These are phyloP conservation scores for Fusarium coffeatum DNA, from an alignment of 2,329 filamentous ascomycete genomes.

Conservation along the genomic window DNA sequence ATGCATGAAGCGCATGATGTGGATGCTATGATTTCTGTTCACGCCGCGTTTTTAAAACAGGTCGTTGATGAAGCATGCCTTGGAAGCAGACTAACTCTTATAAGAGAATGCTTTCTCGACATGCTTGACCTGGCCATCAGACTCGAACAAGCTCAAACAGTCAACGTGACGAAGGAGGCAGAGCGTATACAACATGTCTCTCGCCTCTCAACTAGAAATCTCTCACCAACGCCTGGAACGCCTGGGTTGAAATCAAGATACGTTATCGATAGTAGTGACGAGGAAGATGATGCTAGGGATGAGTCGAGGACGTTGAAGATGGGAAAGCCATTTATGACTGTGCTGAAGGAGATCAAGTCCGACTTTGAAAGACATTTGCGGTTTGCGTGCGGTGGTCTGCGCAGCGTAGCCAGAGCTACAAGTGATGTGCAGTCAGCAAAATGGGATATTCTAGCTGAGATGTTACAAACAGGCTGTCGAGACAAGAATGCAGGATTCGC, in stretches of 20 bases:
- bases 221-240: conserved; percentile 30
- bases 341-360: conserved; percentile 66
- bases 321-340: conserved; percentile 60
- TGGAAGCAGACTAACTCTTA: conserved; percentile 73
- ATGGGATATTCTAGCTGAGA: conserved; percentile 87
- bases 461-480: conserved; percentile 68
- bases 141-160: conserved; percentile 70
- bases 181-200: conserved; percentile 52
- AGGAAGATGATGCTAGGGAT: conserved; percentile 48
- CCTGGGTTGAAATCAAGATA: conserved; percentile 41
- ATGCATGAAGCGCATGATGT: conserved; percentile 76
- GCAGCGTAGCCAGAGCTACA: conserved; percentile 79
- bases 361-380: conserved; percentile 74
- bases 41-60: conserved; percentile 71
- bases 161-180: conserved; percentile 52
- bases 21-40: conserved; percentile 81
- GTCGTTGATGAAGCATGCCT: conserved; percentile 78
- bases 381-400: conserved; percentile 79
- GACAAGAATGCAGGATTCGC: conserved; percentile 37
- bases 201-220: conserved; percentile 36
- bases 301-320: conserved; percentile 9
- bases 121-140: conserved; percentile 79
- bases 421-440: conserved; percentile 68
- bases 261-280: conserved; percentile 43
- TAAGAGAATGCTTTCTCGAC: conserved; percentile 78